These are phyloP conservation scores for Aspergillus felis DNA, from an alignment of 2,329 filamentous ascomycete species.

Conservation along the genomic window DNA sequence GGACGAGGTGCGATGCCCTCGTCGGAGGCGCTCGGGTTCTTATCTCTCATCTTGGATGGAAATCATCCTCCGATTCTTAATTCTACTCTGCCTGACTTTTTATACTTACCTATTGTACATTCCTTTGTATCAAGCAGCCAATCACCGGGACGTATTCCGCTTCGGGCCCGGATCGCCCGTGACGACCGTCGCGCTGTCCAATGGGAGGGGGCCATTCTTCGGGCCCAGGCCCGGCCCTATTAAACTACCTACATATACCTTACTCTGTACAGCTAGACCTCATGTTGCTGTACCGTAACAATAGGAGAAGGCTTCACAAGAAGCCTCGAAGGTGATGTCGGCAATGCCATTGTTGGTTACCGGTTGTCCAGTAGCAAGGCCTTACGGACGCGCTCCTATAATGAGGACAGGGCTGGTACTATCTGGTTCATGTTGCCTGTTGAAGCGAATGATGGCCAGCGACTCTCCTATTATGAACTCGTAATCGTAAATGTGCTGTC, in stretches of 20 bases:
- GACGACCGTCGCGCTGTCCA: neutral
- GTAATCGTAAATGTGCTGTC: neutral
- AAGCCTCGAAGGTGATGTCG: slow-evolving; percentile 9
- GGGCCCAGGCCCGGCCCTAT: neutral
- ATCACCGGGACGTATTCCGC: neutral
- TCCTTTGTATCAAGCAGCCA: neutral
- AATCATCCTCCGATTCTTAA: neutral
- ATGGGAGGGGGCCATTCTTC: neutral
- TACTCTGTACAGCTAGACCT: too few species aligned
- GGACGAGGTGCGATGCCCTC: neutral
- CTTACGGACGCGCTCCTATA: neutral
- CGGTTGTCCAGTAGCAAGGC: slow-evolving; percentile 4
- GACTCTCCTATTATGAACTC: neutral
- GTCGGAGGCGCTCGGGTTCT: neutral
- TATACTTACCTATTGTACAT: too few species aligned
- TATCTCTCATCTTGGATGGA: neutral
- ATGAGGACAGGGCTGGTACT: neutral
- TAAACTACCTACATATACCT: too few species aligned
- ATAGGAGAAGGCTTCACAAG: neutral
- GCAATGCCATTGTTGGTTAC: slow-evolving; percentile 7
- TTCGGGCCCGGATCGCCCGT: neutral
- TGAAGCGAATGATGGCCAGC: neutral
- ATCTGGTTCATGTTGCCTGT: neutral
- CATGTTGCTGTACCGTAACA: too few species aligned
- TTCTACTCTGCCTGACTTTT: too few species aligned